phyloP scores from a whole-genome alignment of 441 rosid species.

The Corymbia calophylla region DNA sequence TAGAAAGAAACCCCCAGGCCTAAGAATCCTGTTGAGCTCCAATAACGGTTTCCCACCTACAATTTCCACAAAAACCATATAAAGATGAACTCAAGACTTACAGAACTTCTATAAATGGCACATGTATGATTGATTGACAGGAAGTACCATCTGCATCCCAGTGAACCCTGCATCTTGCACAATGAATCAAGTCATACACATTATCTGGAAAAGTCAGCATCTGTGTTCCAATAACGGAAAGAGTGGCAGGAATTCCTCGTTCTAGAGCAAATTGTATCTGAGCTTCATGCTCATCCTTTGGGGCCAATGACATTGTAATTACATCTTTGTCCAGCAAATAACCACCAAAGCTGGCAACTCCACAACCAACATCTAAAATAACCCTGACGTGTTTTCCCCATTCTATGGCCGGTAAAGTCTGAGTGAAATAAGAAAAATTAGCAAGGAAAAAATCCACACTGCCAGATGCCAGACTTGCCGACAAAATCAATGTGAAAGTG shows the following conservation, averaged over 20 bases:
- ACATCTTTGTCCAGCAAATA: slow-evolving; percentile 65
- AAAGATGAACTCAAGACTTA: not conserved
- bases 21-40: slow-evolving; percentile 86
- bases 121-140: not conserved
- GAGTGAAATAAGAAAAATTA: not conserved
- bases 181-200: slow-evolving; percentile 77
- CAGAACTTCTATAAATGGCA: not conserved
- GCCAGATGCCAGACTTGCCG: not conserved
- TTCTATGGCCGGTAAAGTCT: slow-evolving; percentile 58
- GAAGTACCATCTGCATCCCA: slow-evolving; percentile 79
- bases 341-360: slow-evolving; percentile 97
- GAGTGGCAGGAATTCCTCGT: slow-evolving; percentile 87
- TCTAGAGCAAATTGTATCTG: slow-evolving; percentile 96
- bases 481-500: not conserved
- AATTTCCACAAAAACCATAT: not conserved
- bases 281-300: slow-evolving; percentile 97
- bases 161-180: slow-evolving; percentile 93
- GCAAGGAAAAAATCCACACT: not conserved
- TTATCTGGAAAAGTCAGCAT: slow-evolving; percentile 61
- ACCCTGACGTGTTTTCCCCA: slow-evolving; percentile 74
- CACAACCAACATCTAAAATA: slow-evolving; percentile 87
- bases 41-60: slow-evolving; percentile 85
- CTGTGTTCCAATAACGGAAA: slow-evolving; percentile 80
- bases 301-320: slow-evolving; percentile 88
- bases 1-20: slow-evolving; percentile 87